A percentile compares a stretch with the other conserved stretches of the same genome.
phyloP scores from a whole-genome alignment of 2,329 filamentous ascomycete genomes.

The Arthroderma uncinatum region DNA sequence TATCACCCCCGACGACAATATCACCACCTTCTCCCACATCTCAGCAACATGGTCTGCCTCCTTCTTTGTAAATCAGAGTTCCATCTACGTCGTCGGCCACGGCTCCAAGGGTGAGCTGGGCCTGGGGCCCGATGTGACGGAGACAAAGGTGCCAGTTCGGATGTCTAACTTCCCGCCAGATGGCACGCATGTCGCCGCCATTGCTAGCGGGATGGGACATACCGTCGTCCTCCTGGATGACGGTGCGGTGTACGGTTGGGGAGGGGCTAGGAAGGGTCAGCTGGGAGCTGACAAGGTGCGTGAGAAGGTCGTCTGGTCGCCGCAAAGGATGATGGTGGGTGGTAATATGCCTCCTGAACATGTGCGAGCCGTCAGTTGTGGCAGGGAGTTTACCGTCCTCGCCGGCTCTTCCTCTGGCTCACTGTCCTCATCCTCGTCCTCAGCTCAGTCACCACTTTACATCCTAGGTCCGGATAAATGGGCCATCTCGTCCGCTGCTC shows the following conservation, averaged over 20 bases:
- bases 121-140: slow-evolving; percentile 35
- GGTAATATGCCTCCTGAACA: slow-evolving; percentile 30
- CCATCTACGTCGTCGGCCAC: slow-evolving; percentile 53
- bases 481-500: slow-evolving; percentile 49
- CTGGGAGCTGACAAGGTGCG: slow-evolving; percentile 48
- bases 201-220: slow-evolving; percentile 69
- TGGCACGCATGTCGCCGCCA: slow-evolving; percentile 47
- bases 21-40: slow-evolving; percentile 36
- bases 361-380: slow-evolving; percentile 60
- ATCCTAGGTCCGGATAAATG: slow-evolving; percentile 70
- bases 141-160: slow-evolving; percentile 31
- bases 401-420: slow-evolving; percentile 26
- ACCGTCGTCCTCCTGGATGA: slow-evolving; percentile 60
- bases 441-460: slow-evolving; percentile 41
- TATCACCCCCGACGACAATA: neutral
- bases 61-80: slow-evolving; percentile 42
- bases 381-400: slow-evolving; percentile 74
- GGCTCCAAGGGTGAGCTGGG: slow-evolving; percentile 65
- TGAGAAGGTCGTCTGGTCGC: slow-evolving; percentile 43
- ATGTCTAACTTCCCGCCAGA: slow-evolving; percentile 55
- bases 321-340: slow-evolving; percentile 44
- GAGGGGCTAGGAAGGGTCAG: slow-evolving; percentile 75
- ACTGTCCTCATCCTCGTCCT: neutral
- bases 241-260: slow-evolving; percentile 79
- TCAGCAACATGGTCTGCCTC: slow-evolving; percentile 73